Conservation (phyloP, 179 eudicot genomes). For the Dionaea muscipula region DNA sequence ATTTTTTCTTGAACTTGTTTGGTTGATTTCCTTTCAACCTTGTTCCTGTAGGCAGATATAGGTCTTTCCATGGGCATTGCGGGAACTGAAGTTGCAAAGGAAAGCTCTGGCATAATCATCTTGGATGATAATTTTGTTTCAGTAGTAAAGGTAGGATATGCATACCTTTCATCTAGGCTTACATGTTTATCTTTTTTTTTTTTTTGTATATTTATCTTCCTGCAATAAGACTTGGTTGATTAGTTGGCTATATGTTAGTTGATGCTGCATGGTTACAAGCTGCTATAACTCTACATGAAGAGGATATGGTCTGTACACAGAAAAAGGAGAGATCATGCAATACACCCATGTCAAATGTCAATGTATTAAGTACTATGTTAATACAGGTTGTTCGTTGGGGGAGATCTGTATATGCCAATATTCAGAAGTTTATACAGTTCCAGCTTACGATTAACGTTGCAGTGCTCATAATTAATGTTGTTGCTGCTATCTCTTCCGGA, state of each 20-base stretch:
- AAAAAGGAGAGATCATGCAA: too few relatives aligned
- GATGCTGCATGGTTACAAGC: too few relatives aligned
- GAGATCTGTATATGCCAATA: constrained; percentile 87
- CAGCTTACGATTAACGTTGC: constrained; percentile 96
- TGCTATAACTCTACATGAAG: too few relatives aligned
- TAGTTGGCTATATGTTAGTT: too few relatives aligned
- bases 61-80: constrained; percentile 96
- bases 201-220: neutral
- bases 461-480: constrained; percentile 78
- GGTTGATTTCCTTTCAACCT: constrained; percentile 4
- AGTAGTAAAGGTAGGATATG: constrained; percentile 59
- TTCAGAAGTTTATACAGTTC: constrained; percentile 92
- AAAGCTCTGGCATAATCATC: constrained; percentile 87
- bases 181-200: neutral
- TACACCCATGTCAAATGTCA: neutral
- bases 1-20: neutral
- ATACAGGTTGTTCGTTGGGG: constrained; percentile 96
- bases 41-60: constrained; percentile 67
- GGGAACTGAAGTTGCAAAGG: constrained; percentile 97
- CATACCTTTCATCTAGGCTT: neutral
- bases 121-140: constrained; percentile 93
- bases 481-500: constrained; percentile 78
- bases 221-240: neutral
- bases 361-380: neutral
- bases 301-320: too few relatives aligned